A percentile compares a stretch with the other conserved stretches of the same genome.
These are phyloP conservation scores for Wickerhamomyces xylosicus DNA, from an alignment of 805 yeast genomes.

Conservation along the genomic window DNA sequence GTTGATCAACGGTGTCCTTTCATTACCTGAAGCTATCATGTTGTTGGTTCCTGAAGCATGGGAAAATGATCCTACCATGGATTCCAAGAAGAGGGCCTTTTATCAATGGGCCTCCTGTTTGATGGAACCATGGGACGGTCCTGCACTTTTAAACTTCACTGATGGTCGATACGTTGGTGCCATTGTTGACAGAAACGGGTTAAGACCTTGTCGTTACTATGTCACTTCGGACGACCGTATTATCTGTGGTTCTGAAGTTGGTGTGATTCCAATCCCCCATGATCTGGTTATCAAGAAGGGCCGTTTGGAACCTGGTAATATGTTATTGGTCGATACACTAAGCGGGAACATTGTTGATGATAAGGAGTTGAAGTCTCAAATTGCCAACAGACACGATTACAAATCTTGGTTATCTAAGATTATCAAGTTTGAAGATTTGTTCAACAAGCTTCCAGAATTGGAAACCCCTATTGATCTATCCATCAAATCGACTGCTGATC, in stretches of 20 bases:
- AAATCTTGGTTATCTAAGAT: constrained; percentile 88
- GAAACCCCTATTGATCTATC: constrained; percentile 19
- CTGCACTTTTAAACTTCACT: constrained; percentile 92
- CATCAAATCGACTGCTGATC: constrained; percentile 55
- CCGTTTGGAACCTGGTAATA: constrained; percentile 90
- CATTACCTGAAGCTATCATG: constrained; percentile 96
- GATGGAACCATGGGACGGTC: constrained; percentile 99
- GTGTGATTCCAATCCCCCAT: constrained; percentile 86
- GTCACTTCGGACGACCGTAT: constrained; percentile 90
- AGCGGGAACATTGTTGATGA: constrained; percentile 92
- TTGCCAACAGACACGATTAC: constrained; percentile 80
- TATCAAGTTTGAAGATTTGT: constrained; percentile 73
- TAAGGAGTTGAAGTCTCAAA: constrained; percentile 70
- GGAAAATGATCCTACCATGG: constrained; percentile 83
- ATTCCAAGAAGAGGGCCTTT: constrained; percentile 85
- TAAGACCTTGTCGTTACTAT: constrained; percentile 97
- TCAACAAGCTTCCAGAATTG: constrained; percentile 35
- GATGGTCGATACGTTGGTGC: constrained; percentile 99
- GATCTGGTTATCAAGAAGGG: constrained; percentile 82
- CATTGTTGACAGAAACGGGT: constrained; percentile 91
- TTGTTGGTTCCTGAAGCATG: constrained; percentile 95
- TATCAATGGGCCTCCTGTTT: constrained; percentile 99
- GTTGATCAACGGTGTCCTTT: constrained; percentile 82
- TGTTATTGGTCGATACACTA: constrained; percentile 89
- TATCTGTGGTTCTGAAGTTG: constrained; percentile 97